Evolutionary conservation across 148 eudicot species (phyloP).

Genomic region (Rhododendron vialii): DNA sequence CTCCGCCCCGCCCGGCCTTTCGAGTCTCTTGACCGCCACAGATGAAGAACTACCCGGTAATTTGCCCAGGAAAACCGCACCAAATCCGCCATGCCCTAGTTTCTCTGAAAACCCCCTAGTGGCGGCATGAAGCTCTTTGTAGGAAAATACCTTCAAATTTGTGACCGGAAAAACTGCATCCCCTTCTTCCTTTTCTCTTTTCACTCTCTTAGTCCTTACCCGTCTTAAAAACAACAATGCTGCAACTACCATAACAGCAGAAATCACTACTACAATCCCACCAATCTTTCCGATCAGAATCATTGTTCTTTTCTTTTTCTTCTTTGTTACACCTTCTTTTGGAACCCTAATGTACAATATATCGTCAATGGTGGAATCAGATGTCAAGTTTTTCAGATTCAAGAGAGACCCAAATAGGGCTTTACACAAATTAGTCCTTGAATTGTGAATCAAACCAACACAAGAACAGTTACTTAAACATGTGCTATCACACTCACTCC

Average conservation of each 20-base stretch:
- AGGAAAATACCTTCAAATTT: constrained; percentile 63
- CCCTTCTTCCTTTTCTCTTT: constrained; percentile 26
- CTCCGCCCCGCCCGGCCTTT: constrained; percentile 68
- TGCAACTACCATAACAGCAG: constrained; percentile 6
- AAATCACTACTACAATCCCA: constrained; percentile 27
- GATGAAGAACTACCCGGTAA: constrained; percentile 30
- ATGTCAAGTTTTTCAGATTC: constrained; percentile 52
- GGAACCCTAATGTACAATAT: constrained; percentile 44
- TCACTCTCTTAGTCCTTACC: constrained; percentile 26
- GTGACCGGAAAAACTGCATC: constrained; percentile 43
- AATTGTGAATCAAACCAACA: constrained; percentile 43
- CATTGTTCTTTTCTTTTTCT: constrained; percentile 13
- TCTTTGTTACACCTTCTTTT: constrained; percentile 18
- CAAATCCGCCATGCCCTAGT: constrained; percentile 83
- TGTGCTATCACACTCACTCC: constrained; percentile 38
- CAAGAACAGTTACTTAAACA: constrained; percentile 73
- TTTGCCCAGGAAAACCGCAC: constrained; percentile 57
- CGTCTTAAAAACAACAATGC: constrained; percentile 31
- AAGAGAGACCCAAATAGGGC: constrained; percentile 43
- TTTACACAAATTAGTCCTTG: constrained; percentile 35
- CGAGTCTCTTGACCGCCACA: constrained; percentile 75
- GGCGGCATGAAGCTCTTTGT: constrained; percentile 68
- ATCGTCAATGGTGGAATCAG: constrained; percentile 35
- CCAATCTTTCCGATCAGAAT: constrained; percentile 25
- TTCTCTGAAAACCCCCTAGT: constrained; percentile 77